Percentiles rank a stretch among this genome's conserved stretches.
Evolutionary conservation across 1,284 basidiomycete genomes (phyloP).

Genomic region (Apiotrichum porosum): DNA sequence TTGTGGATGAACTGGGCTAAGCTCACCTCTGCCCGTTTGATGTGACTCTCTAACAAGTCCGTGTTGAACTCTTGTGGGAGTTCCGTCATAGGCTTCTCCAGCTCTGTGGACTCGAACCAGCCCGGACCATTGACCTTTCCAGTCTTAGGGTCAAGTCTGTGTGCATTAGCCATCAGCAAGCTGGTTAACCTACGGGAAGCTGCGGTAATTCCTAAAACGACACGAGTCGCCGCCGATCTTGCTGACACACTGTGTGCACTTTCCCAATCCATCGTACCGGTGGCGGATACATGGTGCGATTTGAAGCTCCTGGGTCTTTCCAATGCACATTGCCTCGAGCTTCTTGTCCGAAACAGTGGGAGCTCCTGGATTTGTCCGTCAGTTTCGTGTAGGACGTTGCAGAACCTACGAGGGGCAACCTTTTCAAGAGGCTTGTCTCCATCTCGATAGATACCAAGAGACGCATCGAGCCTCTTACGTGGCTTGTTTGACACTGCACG

Average conservation of each 20-base stretch:
- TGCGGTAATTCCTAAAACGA: slow-evolving; percentile 39
- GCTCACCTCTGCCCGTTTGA: slow-evolving; percentile 36
- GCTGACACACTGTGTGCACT: slow-evolving; percentile 41
- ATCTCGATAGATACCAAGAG: slow-evolving; percentile 12
- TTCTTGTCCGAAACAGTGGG: slow-evolving; percentile 21
- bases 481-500: too few relatives aligned
- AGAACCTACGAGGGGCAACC: slow-evolving; percentile 26
- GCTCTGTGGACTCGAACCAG: slow-evolving; percentile 34
- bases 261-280: slow-evolving; percentile 37
- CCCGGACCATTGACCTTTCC: slow-evolving; percentile 33
- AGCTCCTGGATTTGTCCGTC: slow-evolving; percentile 4
- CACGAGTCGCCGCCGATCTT: slow-evolving; percentile 43
- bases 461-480: slow-evolving; percentile 16
- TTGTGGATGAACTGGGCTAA: too few relatives aligned
- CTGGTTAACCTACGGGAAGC: slow-evolving; percentile 35
- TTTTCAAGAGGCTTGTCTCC: slow-evolving; percentile 23
- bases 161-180: too few relatives aligned
- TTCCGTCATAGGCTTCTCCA: slow-evolving; percentile 24
- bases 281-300: slow-evolving; percentile 30
- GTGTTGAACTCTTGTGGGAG: slow-evolving; percentile 43
- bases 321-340: slow-evolving; percentile 23
- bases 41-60: slow-evolving; percentile 24
- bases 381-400: too few relatives aligned
- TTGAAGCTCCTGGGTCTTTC: slow-evolving; percentile 34
- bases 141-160: slow-evolving; percentile 37